phyloP scores from a whole-genome alignment of 2,329 filamentous ascomycete genomes.

The Phyllosticta citribraziliensis region DNA sequence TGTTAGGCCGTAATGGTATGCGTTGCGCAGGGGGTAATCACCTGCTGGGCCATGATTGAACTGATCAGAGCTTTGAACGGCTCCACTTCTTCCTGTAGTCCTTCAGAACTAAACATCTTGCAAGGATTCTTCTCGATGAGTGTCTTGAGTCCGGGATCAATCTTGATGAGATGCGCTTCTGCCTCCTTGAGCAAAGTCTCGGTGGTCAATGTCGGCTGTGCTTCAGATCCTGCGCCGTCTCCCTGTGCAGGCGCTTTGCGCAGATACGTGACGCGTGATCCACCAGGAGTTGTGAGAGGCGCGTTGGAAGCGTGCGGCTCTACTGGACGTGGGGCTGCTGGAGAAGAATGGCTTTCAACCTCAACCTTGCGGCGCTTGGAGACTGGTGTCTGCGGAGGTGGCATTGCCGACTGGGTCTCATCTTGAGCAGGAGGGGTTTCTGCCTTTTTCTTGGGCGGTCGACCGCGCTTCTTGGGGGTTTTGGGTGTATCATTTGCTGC shows the following conservation, averaged over 20 bases:
- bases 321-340: slow-evolving; percentile 40
- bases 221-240: slow-evolving; percentile 17
- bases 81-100: slow-evolving; percentile 75
- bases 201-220: slow-evolving; percentile 47
- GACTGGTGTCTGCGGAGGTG: slow-evolving; percentile 18
- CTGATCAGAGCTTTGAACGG: slow-evolving; percentile 76
- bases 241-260: background rate
- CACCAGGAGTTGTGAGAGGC: slow-evolving; percentile 59
- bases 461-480: slow-evolving; percentile 1
- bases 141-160: slow-evolving; percentile 61
- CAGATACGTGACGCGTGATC: slow-evolving; percentile 47
- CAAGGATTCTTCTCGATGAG: slow-evolving; percentile 70
- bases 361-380: background rate
- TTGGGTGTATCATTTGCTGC: background rate
- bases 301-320: slow-evolving; percentile 59
- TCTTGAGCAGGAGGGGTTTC: background rate
- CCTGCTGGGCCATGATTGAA: slow-evolving; percentile 89
- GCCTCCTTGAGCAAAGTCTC: slow-evolving; percentile 66
- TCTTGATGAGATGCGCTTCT: slow-evolving; percentile 59
- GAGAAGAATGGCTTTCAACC: background rate
- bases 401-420: slow-evolving; percentile 15
- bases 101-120: slow-evolving; percentile 67
- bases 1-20: background rate
- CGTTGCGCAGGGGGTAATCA: slow-evolving; percentile 13
- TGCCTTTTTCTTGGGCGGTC: background rate